These are phyloP conservation scores for Cicer judaicum DNA, from an alignment of 306 rosid genomes.

Conservation along the genomic window DNA sequence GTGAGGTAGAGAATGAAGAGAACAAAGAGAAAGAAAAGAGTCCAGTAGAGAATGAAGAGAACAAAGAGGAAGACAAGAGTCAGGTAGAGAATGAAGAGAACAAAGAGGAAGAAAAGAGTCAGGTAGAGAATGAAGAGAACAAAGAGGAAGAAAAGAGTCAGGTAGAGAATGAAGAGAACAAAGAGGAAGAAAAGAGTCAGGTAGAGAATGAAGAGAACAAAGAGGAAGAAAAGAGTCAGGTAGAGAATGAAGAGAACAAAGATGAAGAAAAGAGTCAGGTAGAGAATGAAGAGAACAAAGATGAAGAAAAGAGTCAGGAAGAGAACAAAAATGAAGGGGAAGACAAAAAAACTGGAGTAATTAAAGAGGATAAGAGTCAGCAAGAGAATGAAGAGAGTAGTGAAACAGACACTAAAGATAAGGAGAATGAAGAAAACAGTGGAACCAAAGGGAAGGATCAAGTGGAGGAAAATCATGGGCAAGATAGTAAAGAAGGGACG, in stretches of 20 bases:
- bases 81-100: conserved; percentile 5
- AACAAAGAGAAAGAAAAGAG: conserved; percentile 35
- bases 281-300: conserved; percentile 41
- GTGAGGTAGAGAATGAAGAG: conserved; percentile 42
- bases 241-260: neutral
- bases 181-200: neutral
- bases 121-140: too few species aligned
- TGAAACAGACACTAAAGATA: conserved; percentile 37
- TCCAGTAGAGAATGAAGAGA: conserved; percentile 40
- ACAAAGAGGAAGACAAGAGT: neutral
- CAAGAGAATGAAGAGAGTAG: conserved; percentile 41
- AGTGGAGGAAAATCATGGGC: conserved; percentile 42
- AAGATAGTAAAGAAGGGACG: conserved; percentile 50
- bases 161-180: conserved; percentile 37
- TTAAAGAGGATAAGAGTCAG: conserved; percentile 30
- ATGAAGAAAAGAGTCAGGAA: conserved; percentile 29
- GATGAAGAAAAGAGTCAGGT: conserved; percentile 38
- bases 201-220: too few species aligned
- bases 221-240: too few species aligned
- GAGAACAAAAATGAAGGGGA: conserved; percentile 45
- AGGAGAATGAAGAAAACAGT: conserved; percentile 47
- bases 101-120: too few species aligned
- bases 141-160: conserved; percentile 43
- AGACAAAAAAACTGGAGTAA: conserved; percentile 48
- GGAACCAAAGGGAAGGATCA: conserved; percentile 41